phyloP scores from a whole-genome alignment of 2,329 filamentous ascomycete genomes.

The Hypoxylon sp. region DNA sequence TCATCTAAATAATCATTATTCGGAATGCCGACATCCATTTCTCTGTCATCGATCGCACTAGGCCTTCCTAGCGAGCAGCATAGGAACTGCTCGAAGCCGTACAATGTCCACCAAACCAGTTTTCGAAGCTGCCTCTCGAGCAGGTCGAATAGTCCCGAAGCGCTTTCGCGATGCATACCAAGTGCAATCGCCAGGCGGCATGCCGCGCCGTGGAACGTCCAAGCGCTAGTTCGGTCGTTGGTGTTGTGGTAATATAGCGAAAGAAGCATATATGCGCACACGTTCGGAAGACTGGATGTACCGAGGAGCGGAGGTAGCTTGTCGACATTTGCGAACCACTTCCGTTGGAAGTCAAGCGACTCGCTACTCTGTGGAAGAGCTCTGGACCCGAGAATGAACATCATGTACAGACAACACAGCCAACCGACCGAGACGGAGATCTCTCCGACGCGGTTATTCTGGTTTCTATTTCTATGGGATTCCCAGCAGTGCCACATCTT shows the following conservation, averaged over 20 bases:
- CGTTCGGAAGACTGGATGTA: constrained; percentile 58
- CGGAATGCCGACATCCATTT: constrained; percentile 50
- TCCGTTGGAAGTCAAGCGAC: constrained; percentile 54
- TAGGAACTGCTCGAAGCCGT: constrained; percentile 53
- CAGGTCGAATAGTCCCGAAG: constrained; percentile 56
- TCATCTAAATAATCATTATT: constrained; percentile 49
- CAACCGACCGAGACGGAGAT: constrained; percentile 58
- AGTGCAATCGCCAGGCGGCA: constrained; percentile 61
- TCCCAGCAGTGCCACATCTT: constrained; percentile 54
- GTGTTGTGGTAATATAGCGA: constrained; percentile 59
- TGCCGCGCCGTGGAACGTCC: constrained; percentile 58
- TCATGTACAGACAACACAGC: constrained; percentile 59
- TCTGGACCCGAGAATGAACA: constrained; percentile 60
- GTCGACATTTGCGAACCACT: constrained; percentile 54
- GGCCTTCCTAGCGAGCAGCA: constrained; percentile 53
- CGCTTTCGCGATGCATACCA: constrained; percentile 61
- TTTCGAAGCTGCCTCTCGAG: constrained; percentile 51
- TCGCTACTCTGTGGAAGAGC: constrained; percentile 53
- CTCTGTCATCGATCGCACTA: constrained; percentile 52
- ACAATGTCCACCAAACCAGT: constrained; percentile 55
- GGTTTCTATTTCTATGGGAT: constrained; percentile 12
- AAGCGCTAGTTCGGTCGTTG: constrained; percentile 60
- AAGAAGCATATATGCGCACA: constrained; percentile 60
- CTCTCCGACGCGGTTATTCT: constrained; percentile 43
- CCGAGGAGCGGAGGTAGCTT: constrained; percentile 56